Base-by-base conservation (phyloP, 805 yeast species). In the Starmerella bacillaris region DNA sequence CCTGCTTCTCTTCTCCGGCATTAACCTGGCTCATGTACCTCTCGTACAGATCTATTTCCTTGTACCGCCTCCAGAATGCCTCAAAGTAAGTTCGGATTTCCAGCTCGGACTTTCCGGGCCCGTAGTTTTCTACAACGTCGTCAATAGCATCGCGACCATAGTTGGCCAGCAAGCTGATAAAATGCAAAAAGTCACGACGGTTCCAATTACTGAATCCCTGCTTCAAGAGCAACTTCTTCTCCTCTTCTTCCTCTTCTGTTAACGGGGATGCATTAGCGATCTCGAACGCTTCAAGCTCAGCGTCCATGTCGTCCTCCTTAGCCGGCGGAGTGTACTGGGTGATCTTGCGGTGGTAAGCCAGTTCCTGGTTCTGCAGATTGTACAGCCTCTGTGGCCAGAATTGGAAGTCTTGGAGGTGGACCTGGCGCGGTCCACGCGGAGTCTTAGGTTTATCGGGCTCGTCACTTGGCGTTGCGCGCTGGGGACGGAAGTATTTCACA, bases 41-140 rank as follows among this genome's bases (percentile, higher is more conserved):
- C 45, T 89, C 98, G 56, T 74, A 76, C 8, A 94, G 93, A 22
- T 86, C 96, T 42, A 89, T 75, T 45, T 74, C 78, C 33, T 68
- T 63, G 49, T 72, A 75, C 35, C 76, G 67, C 18, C 65, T 49
- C 98, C 96, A 89, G 54, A 89, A 89, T 7, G 67, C 76, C 35
- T 65, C 64, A 9, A 84, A 73, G 53, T 86, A 89, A 24, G 69
- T 74, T 39, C 71, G 56, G 9, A 86, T 78, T 41, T 89, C 94
- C 8, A 78, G 92, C 19, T 60, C 54, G 0, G 83, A 66, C 55
- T 89, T 89, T 35, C 74, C 83, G 18, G 78, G 84, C 6, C 46
- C 43, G 51, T 84, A 70, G 51, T 84, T 94, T 9, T 66, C 50
- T 0, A 92, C 74, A 37, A 89, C 84, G 2, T 69, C 67, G 24